These are phyloP conservation scores for Solanum paucissectum DNA, from an alignment of 257 asterid species.

Conservation along the genomic window DNA sequence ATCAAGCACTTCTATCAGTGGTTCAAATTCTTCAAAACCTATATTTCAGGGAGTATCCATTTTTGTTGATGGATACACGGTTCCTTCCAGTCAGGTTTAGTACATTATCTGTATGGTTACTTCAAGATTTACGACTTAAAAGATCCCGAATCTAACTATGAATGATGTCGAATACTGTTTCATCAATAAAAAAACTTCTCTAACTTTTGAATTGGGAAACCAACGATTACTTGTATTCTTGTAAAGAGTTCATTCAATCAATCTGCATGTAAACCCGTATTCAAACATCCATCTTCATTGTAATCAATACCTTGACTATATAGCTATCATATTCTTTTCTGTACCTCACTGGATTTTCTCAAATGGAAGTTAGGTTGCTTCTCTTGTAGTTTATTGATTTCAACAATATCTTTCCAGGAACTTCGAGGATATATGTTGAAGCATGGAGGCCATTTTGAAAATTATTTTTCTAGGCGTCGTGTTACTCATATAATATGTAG, in stretches of 20 bases:
- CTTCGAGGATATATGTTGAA: constrained; percentile 79
- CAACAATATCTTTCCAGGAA: constrained; percentile 35
- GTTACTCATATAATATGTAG: constrained; percentile 95
- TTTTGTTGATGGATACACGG: constrained; percentile 94
- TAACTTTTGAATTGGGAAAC: background rate
- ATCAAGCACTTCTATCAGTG: constrained; percentile 56
- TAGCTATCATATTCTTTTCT: background rate
- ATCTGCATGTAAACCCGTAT: background rate
- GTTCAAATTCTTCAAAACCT: constrained; percentile 29
- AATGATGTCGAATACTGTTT: background rate
- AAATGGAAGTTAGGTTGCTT: background rate
- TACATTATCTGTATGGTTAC: background rate
- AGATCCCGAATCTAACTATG: background rate
- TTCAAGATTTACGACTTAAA: background rate
- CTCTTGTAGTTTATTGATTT: background rate
- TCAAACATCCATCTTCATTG: background rate
- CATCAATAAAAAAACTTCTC: background rate
- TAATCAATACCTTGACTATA: background rate
- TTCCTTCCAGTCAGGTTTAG: constrained; percentile 88
- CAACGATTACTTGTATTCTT: background rate
- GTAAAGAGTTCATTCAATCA: background rate
- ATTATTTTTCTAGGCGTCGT: constrained; percentile 72
- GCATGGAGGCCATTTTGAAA: constrained; percentile 83
- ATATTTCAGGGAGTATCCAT: constrained; percentile 76
- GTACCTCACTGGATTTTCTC: background rate